A percentile compares a stretch with the other conserved stretches of the same genome.
These are phyloP conservation scores for Aspergillus brasiliensis DNA, from an alignment of 2,329 filamentous ascomycete genomes.

Conservation along the genomic window DNA sequence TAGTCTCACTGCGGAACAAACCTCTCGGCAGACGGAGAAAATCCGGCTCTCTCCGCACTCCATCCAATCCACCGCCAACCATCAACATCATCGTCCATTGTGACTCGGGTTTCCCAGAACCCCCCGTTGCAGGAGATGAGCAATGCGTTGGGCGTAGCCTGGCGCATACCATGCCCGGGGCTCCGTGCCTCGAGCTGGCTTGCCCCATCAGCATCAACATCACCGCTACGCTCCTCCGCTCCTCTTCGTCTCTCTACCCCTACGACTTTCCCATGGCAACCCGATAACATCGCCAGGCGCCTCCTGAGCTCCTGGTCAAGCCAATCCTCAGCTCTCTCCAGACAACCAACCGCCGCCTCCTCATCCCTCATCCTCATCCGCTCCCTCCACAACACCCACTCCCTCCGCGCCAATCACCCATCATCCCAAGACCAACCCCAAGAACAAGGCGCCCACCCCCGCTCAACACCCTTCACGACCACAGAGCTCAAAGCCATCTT, in stretches of 20 bases:
- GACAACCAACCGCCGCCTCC: no score
- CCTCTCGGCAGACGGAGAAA: constrained; percentile 22
- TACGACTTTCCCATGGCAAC: constrained; percentile 14
- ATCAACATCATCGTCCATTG: neutral
- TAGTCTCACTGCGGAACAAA: constrained; percentile 17
- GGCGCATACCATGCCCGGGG: constrained; percentile 44
- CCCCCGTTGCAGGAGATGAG: constrained; percentile 40
- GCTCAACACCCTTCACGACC: constrained; percentile 34
- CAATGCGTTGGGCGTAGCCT: constrained; percentile 45
- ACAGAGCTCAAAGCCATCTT: constrained; percentile 41
- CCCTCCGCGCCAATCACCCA: constrained; percentile 15
- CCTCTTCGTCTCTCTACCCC: constrained; percentile 22
- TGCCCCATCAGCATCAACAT: constrained; percentile 14
- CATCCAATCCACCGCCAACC: neutral
- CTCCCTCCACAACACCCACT: constrained; percentile 25
- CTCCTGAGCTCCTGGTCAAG: constrained; percentile 13
- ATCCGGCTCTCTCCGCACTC: neutral
- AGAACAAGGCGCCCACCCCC: constrained; percentile 32
- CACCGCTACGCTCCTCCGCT: constrained; percentile 21
- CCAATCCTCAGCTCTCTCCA: neutral
- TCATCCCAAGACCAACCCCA: constrained; percentile 10
- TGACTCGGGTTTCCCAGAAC: neutral
- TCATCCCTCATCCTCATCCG: constrained; percentile 3
- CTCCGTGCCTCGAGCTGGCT: constrained; percentile 31
- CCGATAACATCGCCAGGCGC: constrained; percentile 20